phyloP scores from a whole-genome alignment of 352 stramenopile species.

The Pythium coloratum region DNA sequence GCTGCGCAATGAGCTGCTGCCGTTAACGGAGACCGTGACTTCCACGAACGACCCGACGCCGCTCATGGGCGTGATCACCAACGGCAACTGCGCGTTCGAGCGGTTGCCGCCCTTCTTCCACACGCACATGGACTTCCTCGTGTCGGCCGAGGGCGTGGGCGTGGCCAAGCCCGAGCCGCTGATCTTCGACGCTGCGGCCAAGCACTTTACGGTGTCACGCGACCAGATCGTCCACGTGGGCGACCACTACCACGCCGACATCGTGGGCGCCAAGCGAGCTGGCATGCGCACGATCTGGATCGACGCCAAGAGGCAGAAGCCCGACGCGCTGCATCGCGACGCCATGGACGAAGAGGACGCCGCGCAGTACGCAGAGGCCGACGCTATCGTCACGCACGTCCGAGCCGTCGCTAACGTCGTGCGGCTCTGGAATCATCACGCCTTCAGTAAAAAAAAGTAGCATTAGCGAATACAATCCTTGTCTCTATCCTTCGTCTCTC shows the following conservation, averaged over 20 bases:
- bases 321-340: slow-evolving; percentile 32
- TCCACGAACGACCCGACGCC: background rate
- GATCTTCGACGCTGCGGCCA: slow-evolving; percentile 60
- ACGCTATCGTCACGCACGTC: slow-evolving; percentile 65
- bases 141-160: slow-evolving; percentile 56
- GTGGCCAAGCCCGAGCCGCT: slow-evolving; percentile 41
- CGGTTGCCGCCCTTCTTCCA: slow-evolving; percentile 47
- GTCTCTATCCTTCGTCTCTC: background rate
- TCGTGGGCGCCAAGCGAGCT: slow-evolving; percentile 60
- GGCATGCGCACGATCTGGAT: slow-evolving; percentile 73
- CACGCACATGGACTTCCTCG: slow-evolving; percentile 43
- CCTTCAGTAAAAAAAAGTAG: background rate
- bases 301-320: slow-evolving; percentile 43
- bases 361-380: slow-evolving; percentile 39
- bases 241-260: slow-evolving; percentile 74
- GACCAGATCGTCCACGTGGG: slow-evolving; percentile 68
- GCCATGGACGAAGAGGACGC: slow-evolving; percentile 34
- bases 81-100: slow-evolving; percentile 62
- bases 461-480: background rate
- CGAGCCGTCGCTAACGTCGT: slow-evolving; percentile 43
- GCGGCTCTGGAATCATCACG: slow-evolving; percentile 40
- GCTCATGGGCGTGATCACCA: slow-evolving; percentile 67
- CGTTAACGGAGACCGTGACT: background rate
- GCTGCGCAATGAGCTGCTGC: slow-evolving; percentile 35
- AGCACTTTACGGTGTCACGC: slow-evolving; percentile 20